Conservation (phyloP, 2,329 filamentous ascomycete genomes). For the Paecilomyces variotii region DNA sequence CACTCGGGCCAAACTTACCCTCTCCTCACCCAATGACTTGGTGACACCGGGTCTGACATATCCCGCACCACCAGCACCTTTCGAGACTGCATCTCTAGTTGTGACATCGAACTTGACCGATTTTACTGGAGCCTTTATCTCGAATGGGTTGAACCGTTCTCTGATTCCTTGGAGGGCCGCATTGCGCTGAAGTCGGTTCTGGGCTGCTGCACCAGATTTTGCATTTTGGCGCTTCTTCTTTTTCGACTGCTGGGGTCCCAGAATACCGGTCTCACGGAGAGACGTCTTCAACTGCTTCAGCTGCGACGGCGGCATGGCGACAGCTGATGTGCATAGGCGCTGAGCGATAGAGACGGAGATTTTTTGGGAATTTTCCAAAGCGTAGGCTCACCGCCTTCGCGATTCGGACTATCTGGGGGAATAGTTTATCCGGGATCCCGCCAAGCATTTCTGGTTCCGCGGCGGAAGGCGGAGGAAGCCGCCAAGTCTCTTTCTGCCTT, state of each 20-base stretch:
- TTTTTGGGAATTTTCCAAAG: constrained; percentile 24
- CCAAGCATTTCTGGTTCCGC: not conserved
- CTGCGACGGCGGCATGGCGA: constrained; percentile 84
- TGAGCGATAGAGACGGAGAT: constrained; percentile 9
- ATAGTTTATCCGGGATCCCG: not conserved
- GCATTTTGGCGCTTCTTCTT: constrained; percentile 76
- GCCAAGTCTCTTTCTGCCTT: too few relatives aligned
- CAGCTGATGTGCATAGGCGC: constrained; percentile 5
- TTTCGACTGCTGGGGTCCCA: constrained; percentile 87
- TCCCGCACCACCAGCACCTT: constrained; percentile 45
- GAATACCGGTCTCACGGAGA: constrained; percentile 78
- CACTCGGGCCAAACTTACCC: constrained; percentile 41
- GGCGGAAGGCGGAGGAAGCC: too few relatives aligned
- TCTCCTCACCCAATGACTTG: constrained; percentile 80
- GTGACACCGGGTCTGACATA: constrained; percentile 73
- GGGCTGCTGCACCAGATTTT: constrained; percentile 57
- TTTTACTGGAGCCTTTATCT: constrained; percentile 71
- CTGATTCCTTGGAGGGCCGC: constrained; percentile 77
- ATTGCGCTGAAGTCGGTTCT: constrained; percentile 69
- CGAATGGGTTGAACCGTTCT: constrained; percentile 96
- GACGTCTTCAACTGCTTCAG: constrained; percentile 92
- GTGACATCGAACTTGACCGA: constrained; percentile 82
- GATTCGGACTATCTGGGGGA: constrained; percentile 16
- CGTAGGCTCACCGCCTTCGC: constrained; percentile 25
- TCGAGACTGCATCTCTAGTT: constrained; percentile 48